Evolutionary conservation across 164 flowering plant species (phyloP), one percentile per base, ranked within the genome.

Genomic region (Stephania japonica): DNA sequence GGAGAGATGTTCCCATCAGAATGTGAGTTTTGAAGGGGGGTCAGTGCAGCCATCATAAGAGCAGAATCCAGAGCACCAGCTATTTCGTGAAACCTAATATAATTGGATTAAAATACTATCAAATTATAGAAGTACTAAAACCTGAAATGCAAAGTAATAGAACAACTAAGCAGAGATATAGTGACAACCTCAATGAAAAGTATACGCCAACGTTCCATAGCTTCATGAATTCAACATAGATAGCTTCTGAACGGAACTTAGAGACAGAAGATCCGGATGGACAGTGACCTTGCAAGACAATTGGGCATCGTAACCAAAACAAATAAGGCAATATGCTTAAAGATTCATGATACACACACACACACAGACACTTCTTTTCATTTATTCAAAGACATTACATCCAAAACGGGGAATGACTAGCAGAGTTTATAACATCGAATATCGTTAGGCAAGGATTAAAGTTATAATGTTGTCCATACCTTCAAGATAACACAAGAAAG

Each of bases 171-270:
- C 32, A 24, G 32, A 71, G 65, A 56, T 75, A 67, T 21, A 78
- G 42, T 42, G 53, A 75, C 32, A 85, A 96, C 99, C 98, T 92
- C 79, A 96, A 74, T 42, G 97, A 88, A 82, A 91, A 96, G 81
- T 96, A 96, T 65, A 90, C 98, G 47, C 97, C 97, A 78, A 92
- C 69, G 76, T 96, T 96, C 99, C 99, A 96, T 67, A 87, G 97
- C 82, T 89, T 96, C 89, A 96, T 81, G 83, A 96, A 96, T 27
- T 96, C 98, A 74, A 67, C 23, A 80, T 89, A 92, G 21, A 88
- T 88, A 75, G 90, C 82, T 82, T 86, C 92, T 7, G 87, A 80
- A 77, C 98, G 91, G 77, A 93, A 92, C 76, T 88, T 92, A 38
- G 85, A 72, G 72, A 93, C 92, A 63, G 97, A 91, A 80, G 90